Evolutionary conservation across 1,284 basidiomycete genomes (phyloP).

Genomic region (Puccinia horiana): DNA sequence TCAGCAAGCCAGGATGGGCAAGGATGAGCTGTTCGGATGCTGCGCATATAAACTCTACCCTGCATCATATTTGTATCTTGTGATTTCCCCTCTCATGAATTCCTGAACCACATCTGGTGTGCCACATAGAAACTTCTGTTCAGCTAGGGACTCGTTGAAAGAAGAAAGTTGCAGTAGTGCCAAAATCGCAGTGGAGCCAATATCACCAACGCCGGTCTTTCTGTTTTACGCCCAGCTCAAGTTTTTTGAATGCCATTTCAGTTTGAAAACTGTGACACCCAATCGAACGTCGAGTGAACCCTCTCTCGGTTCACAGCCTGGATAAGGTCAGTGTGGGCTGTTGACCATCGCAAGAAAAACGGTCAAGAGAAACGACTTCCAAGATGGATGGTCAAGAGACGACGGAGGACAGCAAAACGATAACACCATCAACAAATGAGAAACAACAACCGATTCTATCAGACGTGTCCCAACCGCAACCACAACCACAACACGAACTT

Average conservation of each 20-base stretch:
- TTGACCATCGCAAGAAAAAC: background rate
- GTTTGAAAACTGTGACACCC: conserved; percentile 5
- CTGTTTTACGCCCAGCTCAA: too few species aligned
- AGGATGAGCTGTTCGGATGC: too few species aligned
- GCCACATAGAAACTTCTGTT: too few species aligned
- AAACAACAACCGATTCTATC: background rate
- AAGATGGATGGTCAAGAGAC: background rate
- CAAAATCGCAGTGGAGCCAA: too few species aligned
- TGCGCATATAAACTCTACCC: too few species aligned
- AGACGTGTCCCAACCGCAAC: background rate
- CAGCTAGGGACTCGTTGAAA: too few species aligned
- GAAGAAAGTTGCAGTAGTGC: too few species aligned
- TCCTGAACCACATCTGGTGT: too few species aligned
- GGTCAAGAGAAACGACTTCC: background rate
- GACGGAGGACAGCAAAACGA: background rate
- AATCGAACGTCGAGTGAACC: background rate
- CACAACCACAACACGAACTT: background rate
- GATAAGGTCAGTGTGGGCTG: background rate
- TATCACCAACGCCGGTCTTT: too few species aligned
- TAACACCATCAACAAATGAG: background rate
- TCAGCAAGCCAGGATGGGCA: too few species aligned
- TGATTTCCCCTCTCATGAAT: too few species aligned
- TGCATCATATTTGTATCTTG: too few species aligned
- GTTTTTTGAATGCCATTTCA: background rate
- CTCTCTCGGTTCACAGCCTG: background rate